These are phyloP conservation scores for Erigeron canadensis DNA, from an alignment of 129 eudicot genomes.

Conservation along the genomic window DNA sequence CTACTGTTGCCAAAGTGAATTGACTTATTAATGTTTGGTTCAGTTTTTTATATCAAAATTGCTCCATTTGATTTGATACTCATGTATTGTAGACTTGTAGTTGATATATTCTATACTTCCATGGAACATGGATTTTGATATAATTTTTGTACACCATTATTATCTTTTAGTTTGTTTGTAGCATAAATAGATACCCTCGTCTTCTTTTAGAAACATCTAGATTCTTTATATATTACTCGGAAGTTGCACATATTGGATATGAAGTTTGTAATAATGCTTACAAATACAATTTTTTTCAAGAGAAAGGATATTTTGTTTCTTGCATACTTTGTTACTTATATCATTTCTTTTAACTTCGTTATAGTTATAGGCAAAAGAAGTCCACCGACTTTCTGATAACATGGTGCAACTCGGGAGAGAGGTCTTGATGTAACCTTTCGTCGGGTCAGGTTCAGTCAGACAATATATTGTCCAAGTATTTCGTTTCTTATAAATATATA, in stretches of 20 bases:
- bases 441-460: background rate
- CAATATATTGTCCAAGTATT: background rate
- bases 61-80: background rate
- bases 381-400: conserved; percentile 90
- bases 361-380: conserved; percentile 80
- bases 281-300: too few relatives aligned
- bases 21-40: background rate
- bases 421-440: conserved; percentile 32
- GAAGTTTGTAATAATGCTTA: too few relatives aligned
- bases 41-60: background rate
- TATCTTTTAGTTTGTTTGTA: background rate
- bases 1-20: conserved; percentile 88
- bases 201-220: background rate
- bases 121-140: background rate
- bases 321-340: background rate
- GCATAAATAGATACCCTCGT: background rate
- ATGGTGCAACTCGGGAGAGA: conserved; percentile 97
- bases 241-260: conserved; percentile 1
- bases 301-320: too few relatives aligned
- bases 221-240: background rate
- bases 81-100: background rate
- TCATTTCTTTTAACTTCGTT: background rate
- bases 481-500: too few relatives aligned
- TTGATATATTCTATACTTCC: background rate
- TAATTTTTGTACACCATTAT: background rate